Conservation (phyloP, 2,329 filamentous ascomycete species). For the Chaetomium globosum region DNA sequence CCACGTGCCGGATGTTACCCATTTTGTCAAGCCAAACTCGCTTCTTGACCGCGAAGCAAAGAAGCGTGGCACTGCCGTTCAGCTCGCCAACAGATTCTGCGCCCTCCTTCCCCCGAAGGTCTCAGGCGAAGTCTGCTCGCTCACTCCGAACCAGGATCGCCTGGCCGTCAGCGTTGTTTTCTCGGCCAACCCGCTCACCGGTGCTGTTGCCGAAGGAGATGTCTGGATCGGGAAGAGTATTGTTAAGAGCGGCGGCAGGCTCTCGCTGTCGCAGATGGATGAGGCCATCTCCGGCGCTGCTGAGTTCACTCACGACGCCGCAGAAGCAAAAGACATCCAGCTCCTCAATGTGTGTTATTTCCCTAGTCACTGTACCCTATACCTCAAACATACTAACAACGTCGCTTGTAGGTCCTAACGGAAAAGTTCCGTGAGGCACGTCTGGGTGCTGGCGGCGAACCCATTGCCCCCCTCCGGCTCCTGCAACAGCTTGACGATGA, state of each 20-base stretch:
- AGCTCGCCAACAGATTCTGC: slow-evolving; percentile 85
- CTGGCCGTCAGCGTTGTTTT: slow-evolving; percentile 93
- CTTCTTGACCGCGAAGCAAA: slow-evolving; percentile 95
- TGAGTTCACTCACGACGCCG: slow-evolving; percentile 64
- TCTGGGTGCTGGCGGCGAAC: slow-evolving; percentile 75
- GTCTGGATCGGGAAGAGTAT: slow-evolving; percentile 93
- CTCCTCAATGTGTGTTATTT: slow-evolving; percentile 66
- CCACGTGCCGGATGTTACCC: slow-evolving; percentile 90
- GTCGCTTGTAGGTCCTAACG: slow-evolving; percentile 62
- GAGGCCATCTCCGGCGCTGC: slow-evolving; percentile 68
- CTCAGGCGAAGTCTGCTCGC: slow-evolving; percentile 82
- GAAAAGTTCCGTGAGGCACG: slow-evolving; percentile 89
- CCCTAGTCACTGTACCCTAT: not conserved
- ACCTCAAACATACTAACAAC: slow-evolving; percentile 34
- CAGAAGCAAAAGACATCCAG: slow-evolving; percentile 75
- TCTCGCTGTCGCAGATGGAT: slow-evolving; percentile 85
- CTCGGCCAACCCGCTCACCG: slow-evolving; percentile 80
- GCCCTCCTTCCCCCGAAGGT: slow-evolving; percentile 87
- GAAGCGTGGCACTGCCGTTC: slow-evolving; percentile 95
- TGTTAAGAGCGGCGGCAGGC: slow-evolving; percentile 85
- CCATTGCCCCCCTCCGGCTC: slow-evolving; percentile 82
- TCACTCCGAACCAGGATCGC: slow-evolving; percentile 83
- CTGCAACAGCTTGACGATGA: slow-evolving; percentile 95
- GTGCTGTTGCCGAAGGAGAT: slow-evolving; percentile 78
- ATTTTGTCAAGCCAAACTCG: slow-evolving; percentile 96